Evolutionary conservation across 202 grass and related monocot genomes (phyloP).

Genomic region (Musa balbisiana): DNA sequence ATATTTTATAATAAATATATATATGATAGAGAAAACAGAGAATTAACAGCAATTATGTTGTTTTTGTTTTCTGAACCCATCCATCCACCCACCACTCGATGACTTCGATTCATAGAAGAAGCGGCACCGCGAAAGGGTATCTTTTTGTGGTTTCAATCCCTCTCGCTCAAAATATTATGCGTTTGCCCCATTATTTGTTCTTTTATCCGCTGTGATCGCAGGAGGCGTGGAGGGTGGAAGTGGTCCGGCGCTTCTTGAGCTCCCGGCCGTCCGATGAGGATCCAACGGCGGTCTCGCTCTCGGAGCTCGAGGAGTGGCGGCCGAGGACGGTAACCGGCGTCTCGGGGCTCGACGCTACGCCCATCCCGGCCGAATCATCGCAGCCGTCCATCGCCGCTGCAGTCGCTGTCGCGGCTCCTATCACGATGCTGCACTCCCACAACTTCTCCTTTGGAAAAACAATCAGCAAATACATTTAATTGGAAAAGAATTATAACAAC

Average conservation of each 20-base stretch:
- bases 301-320: constrained; percentile 47
- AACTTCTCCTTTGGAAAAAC: constrained; percentile 47
- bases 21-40: too few relatives aligned
- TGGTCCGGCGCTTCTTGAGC: constrained; percentile 52
- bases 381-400: constrained; percentile 22
- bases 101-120: too few relatives aligned
- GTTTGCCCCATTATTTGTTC: not conserved
- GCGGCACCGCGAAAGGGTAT: not conserved
- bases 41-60: too few relatives aligned
- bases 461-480: not conserved
- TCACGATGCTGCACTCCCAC: constrained; percentile 56
- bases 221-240: constrained; percentile 41
- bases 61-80: too few relatives aligned
- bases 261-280: constrained; percentile 37
- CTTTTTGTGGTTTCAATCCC: not conserved
- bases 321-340: constrained; percentile 77
- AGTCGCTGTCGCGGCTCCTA: not conserved
- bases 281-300: constrained; percentile 66
- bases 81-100: too few relatives aligned
- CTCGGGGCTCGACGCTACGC: constrained; percentile 28
- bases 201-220: not conserved
- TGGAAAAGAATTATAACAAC: constrained; percentile 25
- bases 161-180: not conserved
- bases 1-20: too few relatives aligned
- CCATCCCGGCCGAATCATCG: constrained; percentile 10